phyloP scores from a whole-genome alignment of 164 flowering plant species.

The Vitis rotundifolia region DNA sequence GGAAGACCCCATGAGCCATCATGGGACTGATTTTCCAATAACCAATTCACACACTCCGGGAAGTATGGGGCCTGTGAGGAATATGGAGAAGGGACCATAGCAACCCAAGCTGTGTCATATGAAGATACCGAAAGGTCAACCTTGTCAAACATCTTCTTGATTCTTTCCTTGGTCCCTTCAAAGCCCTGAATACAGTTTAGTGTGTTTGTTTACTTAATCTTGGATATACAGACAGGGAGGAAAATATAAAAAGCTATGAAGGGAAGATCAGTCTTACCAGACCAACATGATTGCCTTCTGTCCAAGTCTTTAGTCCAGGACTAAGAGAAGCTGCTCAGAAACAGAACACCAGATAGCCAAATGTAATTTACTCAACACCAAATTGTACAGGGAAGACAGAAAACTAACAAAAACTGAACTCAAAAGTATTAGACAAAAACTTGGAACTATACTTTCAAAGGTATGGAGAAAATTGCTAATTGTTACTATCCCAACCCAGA shows the following conservation, averaged over 20 bases:
- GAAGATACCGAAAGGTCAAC: conserved; percentile 74
- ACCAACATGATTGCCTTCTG: conserved; percentile 4
- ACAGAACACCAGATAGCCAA: background rate
- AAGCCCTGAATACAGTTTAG: conserved; percentile 21
- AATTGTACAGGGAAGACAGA: too few relatives aligned
- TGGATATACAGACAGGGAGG: background rate
- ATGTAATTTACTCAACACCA: too few relatives aligned
- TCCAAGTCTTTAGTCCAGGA: conserved; percentile 3
- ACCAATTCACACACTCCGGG: conserved; percentile 73
- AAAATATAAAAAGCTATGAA: background rate
- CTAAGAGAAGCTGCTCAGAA: conserved; percentile 23
- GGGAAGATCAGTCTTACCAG: conserved; percentile 15
- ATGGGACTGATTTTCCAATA: conserved; percentile 65
- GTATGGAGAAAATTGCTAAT: too few relatives aligned
- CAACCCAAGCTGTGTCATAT: conserved; percentile 98
- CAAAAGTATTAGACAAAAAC: too few relatives aligned
- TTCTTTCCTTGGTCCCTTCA: conserved; percentile 50
- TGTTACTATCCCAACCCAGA: too few relatives aligned
- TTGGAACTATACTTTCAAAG: too few relatives aligned
- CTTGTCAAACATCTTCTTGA: conserved; percentile 52
- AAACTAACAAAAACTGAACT: too few relatives aligned
- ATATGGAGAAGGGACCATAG: conserved; percentile 79
- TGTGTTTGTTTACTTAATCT: background rate
- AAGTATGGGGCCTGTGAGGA: conserved; percentile 54
- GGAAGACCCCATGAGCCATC: conserved; percentile 90